A percentile compares a stretch with the other conserved stretches of the same genome.
phyloP scores from a whole-genome alignment of 352 stramenopile genomes.

The Phytophthora colocasiae region DNA sequence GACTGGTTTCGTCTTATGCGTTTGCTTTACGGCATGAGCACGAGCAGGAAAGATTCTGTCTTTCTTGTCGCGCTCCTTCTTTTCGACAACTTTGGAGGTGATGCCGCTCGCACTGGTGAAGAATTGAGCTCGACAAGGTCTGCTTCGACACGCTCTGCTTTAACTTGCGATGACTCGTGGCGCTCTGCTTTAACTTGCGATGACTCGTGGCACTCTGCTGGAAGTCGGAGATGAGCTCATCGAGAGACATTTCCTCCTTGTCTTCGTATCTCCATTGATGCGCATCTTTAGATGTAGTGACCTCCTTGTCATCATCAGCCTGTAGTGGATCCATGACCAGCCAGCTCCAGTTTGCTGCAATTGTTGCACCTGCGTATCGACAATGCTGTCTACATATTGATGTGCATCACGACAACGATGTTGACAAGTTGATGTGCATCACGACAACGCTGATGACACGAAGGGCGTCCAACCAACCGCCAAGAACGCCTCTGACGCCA shows the following conservation, averaged over 20 bases:
- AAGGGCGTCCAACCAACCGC: no score
- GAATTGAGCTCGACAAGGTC: background rate
- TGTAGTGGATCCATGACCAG: no score
- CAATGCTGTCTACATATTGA: no score
- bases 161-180: conserved; percentile 12
- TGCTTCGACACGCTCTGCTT: conserved; percentile 1
- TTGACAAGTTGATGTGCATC: no score
- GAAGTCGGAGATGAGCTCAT: conserved; percentile 61
- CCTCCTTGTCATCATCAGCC: conserved; percentile 5
- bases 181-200: conserved; percentile 2
- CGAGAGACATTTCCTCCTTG: conserved; percentile 41
- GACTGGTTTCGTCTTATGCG: background rate
- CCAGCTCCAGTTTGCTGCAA: no score
- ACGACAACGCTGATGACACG: no score
- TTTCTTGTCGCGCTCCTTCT: conserved; percentile 8
- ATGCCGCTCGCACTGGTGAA: conserved; percentile 10
- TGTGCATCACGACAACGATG: no score
- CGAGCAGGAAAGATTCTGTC: conserved; percentile 8
- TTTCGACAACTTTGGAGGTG: conserved; percentile 25
- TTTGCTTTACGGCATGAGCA: background rate
- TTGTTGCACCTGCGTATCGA: no score
- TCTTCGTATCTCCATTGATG: conserved; percentile 16
- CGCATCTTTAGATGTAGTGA: conserved; percentile 3
- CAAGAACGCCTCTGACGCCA: no score
- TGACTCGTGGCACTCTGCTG: conserved; percentile 39